Percentiles rank a stretch among this genome's conserved stretches.
These are phyloP conservation scores for Emmonsiellopsis sp. DNA, from an alignment of 2,329 filamentous ascomycete genomes.

Conservation along the genomic window DNA sequence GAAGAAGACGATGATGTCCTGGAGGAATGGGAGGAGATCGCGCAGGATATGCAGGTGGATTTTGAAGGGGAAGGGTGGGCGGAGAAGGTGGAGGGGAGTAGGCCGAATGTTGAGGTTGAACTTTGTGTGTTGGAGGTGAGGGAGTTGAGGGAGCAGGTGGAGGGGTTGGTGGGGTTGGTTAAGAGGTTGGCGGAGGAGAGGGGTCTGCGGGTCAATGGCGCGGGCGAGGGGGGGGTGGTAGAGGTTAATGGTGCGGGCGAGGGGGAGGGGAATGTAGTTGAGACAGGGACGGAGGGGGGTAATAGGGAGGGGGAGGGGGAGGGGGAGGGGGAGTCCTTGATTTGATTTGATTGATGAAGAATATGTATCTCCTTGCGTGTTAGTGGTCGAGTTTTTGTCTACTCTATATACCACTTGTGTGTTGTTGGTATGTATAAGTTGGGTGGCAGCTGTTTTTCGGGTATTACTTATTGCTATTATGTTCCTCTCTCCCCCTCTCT, in stretches of 20 bases:
- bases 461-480: too few species aligned
- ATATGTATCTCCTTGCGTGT: too few species aligned
- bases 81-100: slow-evolving; percentile 65
- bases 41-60: slow-evolving; percentile 26
- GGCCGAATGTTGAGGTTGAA: slow-evolving; percentile 74
- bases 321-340: neutral
- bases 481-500: too few species aligned
- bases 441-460: too few species aligned
- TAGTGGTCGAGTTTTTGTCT: too few species aligned
- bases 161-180: slow-evolving; percentile 55
- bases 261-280: neutral
- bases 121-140: slow-evolving; percentile 57
- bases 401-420: too few species aligned
- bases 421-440: too few species aligned
- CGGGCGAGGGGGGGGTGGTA: neutral
- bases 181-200: slow-evolving; percentile 42
- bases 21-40: slow-evolving; percentile 89
- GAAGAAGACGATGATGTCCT: slow-evolving; percentile 82
- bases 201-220: neutral
- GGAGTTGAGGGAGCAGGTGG: slow-evolving; percentile 41
- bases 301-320: neutral
- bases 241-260: neutral
- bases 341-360: too few species aligned
- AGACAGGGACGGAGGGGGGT: neutral
- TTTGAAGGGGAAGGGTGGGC: slow-evolving; percentile 76